Base-by-base conservation (phyloP, 2,329 filamentous ascomycete species). In the Venturiaceae sp. region DNA sequence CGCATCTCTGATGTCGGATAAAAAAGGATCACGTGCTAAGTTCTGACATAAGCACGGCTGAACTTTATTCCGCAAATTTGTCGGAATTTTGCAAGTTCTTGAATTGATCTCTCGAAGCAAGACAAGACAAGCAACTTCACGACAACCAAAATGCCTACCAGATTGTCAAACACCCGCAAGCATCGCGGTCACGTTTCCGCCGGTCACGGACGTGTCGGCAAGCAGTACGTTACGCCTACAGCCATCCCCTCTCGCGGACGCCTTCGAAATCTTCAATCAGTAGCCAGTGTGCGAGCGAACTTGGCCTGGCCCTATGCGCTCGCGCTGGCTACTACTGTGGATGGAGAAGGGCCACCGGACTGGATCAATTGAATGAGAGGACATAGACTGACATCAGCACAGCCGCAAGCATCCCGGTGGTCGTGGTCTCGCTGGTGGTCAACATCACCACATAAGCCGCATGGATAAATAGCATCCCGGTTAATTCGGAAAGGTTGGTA, bases 381-480 rank as follows among this genome's bases (percentile, higher is more conserved):
- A n/a, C 53, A 44, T 44, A 23, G 34, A 36, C 55, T 57, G 26
- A 57, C 41, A 57, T 50, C 34, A 14, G 32, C 92, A 96, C 88
- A 84, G 94, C 58, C 57, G 60, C 76, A 97, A 99, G 75, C 82
- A 85, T 72, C 84, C 84, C 72, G 84, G 84, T 84, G 84, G 83
- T 82, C 83, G 84, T 74, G 84, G 84, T 86, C 89, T 89, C 80
- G 94, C 94, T 77, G 92, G 94, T 95, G 92, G 92, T 85, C 90
- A 96, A 82, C 94, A 99, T 83, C 94, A 99, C 82, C 90, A 95
- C 86, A 80, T 90, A 68, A 95, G 90, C 74, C 95, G 95, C 82
- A 81, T 91, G 72, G 87, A 90, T 77, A 92, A 92, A 80, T 91
- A 92, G 86, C 90, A 95, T 75, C 91, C 92, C 64, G 94, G 94